Percentiles rank a stretch among this genome's conserved stretches.
These are phyloP conservation scores for Ceratobasidium sp. DNA, from an alignment of 1,284 basidiomycete genomes.

Conservation along the genomic window DNA sequence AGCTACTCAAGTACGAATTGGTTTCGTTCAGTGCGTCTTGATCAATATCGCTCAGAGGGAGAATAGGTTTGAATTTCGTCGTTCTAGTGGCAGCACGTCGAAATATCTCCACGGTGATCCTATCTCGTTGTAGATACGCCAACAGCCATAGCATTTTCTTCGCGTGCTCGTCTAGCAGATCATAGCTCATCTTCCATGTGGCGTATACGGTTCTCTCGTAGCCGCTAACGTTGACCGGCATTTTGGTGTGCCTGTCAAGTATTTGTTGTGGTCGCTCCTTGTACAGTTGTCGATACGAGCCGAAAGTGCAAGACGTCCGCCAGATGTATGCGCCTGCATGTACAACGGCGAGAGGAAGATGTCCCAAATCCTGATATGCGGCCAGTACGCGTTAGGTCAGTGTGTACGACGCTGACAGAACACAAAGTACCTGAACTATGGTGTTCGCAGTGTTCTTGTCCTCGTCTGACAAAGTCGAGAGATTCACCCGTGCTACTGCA, in stretches of 20 bases:
- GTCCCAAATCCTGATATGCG: background rate
- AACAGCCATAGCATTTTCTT: slow-evolving; percentile 6
- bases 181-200: slow-evolving; percentile 17
- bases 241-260: background rate
- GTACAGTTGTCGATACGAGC: background rate
- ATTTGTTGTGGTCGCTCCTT: background rate
- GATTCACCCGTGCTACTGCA: background rate
- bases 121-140: slow-evolving; percentile 8
- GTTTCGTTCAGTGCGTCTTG: background rate
- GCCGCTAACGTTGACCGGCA: background rate
- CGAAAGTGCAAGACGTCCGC: too few relatives aligned
- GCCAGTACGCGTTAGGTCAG: background rate
- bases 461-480: background rate
- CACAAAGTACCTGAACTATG: background rate
- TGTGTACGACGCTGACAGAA: slow-evolving; percentile 9
- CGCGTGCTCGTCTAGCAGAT: background rate
- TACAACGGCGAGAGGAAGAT: background rate
- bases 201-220: background rate
- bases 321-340: too few relatives aligned
- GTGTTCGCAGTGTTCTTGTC: background rate
- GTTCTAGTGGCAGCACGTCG: background rate
- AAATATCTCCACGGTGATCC: background rate
- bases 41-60: background rate
- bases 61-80: background rate
- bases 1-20: too few relatives aligned